Base-by-base conservation (phyloP, 192 early-diverging fungal genomes). In the Chytriomyces sp. region DNA sequence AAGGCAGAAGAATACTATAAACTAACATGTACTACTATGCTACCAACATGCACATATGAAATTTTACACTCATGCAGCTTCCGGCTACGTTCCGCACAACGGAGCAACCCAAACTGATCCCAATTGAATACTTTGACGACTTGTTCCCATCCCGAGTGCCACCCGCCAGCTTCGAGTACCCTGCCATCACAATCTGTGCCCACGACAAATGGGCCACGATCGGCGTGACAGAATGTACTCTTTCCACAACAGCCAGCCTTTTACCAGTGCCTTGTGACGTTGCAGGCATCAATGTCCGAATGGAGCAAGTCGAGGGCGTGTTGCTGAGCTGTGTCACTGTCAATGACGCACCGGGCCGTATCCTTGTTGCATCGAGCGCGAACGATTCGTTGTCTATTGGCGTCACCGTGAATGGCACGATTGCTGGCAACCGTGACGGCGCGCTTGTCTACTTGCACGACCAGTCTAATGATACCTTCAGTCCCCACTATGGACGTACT, bases 11-110 rank as follows among this genome's bases (percentile, higher is more conserved):
- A 4, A 16, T 0, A 64, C 13, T 7, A 64, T 5, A 64, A 9
- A 26, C 26, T 64, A 23, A 13, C 11, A 28, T 20, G 68, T 16
- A 28, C 13, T 20, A 18, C 49, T 5, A 72, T n/a, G 16, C 20
- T 50, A 63, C 69, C 64, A 64, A 64, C n/a, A 16, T 16, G 57
- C 18, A 10, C 18, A 6, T 20, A 76, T 45, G 5, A n/a, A 6
- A 18, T 18, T 69, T 64, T 2, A 48, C 61, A 44, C 16, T 26
- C 26, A 10, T 46, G n/a, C 50, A 86, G 84, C 74, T 86, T 23
- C 85, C 85, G 3, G 85, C 82, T 45, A 86, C 85, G 6, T 86
- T 67, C 74, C 75, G 81, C 44, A 84, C 85, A 16, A 82, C 82
- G 0, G 48, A 78, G 64, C 18, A 64, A 6, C 85, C 85, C 59